A percentile compares a stretch with the other conserved stretches of the same genome.
Conservation (phyloP, 2,329 filamentous ascomycete genomes). For the Penicillium expansum region DNA sequence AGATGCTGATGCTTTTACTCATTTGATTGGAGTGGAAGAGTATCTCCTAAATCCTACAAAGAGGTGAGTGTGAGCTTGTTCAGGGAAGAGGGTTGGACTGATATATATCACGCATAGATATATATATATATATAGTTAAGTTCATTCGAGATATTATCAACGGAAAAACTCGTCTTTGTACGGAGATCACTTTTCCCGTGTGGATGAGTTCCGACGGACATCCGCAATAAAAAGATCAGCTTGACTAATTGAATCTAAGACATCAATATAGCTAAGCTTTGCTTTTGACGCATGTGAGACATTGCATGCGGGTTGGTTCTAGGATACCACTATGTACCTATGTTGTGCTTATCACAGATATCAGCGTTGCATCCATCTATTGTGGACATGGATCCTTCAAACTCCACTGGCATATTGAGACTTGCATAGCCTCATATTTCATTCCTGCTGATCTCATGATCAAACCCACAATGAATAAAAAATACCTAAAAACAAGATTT, state of each 20-base stretch:
- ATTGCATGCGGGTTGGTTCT: not conserved
- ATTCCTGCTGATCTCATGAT: too few relatives aligned
- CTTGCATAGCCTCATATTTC: not conserved
- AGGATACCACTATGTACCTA: not conserved
- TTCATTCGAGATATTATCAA: not conserved
- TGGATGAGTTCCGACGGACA: not conserved
- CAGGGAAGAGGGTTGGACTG: not conserved
- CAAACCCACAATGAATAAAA: not conserved
- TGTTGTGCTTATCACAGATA: not conserved
- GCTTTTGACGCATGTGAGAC: not conserved
- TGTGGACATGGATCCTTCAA: not conserved
- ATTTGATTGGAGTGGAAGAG: too few relatives aligned
- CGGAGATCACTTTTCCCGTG: not conserved
- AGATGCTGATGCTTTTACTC: too few relatives aligned
- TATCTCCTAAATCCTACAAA: not conserved
- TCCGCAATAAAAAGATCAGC: not conserved
- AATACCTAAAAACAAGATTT: not conserved
- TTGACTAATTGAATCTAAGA: not conserved
- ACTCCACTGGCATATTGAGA: not conserved
- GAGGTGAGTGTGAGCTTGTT: not conserved
- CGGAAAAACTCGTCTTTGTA: not conserved
- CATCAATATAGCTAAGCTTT: not conserved
- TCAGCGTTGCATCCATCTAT: not conserved
- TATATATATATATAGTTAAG: not conserved
- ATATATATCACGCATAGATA: not conserved